Evolutionary conservation across 139 green algal genomes (phyloP).

Genomic region (Chlamydomonas incerta): DNA sequence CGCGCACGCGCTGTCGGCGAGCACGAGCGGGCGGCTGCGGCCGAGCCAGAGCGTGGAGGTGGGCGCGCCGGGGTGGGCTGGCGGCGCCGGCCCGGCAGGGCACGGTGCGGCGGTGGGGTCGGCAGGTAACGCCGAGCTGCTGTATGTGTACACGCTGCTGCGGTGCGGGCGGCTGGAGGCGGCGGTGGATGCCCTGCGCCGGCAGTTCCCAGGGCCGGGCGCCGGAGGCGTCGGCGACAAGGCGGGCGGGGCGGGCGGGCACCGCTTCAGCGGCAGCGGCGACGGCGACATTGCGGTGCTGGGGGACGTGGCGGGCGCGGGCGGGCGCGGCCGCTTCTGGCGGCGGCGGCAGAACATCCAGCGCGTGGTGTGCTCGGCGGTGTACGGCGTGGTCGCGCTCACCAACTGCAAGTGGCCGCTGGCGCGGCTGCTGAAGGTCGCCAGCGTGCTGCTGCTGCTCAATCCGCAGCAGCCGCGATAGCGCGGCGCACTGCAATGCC

Average conservation of each 20-base stretch:
- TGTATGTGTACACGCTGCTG: constrained; percentile 20
- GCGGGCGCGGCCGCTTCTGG: background rate
- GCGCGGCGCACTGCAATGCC: too few relatives aligned
- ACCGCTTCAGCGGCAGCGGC: background rate
- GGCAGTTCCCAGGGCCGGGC: too few relatives aligned
- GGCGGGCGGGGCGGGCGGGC: background rate
- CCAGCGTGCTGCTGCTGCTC: constrained; percentile 5
- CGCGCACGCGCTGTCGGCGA: background rate
- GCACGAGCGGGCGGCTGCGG: background rate
- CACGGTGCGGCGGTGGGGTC: background rate
- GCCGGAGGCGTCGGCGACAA: background rate
- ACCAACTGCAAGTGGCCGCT: background rate
- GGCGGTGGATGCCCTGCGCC: background rate
- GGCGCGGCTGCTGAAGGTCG: background rate
- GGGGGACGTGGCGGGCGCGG: background rate
- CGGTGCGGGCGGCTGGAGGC: constrained; percentile 23
- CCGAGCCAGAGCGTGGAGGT: background rate
- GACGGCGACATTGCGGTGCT: background rate
- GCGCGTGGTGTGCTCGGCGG: background rate
- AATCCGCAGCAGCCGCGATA: background rate
- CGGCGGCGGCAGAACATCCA: background rate
- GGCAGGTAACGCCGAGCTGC: background rate
- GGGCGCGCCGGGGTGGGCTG: background rate
- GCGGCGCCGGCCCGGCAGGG: background rate
- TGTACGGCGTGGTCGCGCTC: constrained; percentile 4